Base-by-base conservation (phyloP, 2,329 filamentous ascomycete species). In the Talaromyces amestolkiae region DNA sequence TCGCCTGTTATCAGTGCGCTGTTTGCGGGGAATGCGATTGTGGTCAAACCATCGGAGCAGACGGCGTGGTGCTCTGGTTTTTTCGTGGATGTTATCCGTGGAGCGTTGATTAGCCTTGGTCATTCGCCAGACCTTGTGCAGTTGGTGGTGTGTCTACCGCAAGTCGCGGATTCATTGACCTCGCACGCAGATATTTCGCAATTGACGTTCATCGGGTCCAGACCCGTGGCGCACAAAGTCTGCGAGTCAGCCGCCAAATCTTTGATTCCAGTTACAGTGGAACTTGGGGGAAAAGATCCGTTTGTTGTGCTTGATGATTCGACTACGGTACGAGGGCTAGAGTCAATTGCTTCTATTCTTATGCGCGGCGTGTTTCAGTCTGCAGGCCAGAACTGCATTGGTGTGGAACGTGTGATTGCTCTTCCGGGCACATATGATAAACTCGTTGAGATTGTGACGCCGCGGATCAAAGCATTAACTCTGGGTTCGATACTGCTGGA, bases 381-480 rank as follows among this genome's bases (percentile, higher is more conserved):
- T 61, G 90, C 93, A 17, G 95, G 95, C 1, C 95, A 99, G 78
- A 99, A 99, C 80, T 99, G 95, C 79, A 94, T 99, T 74, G 95
- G 95, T 64, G 94, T 97, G 70, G 95, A 99, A 81, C 91, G 95
- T 64, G 89, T 98, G 73, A 89, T 98, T 70, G 92, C 90, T 27
- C 85, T 91, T 17, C 89, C 92, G 1, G 82, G 81, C n/a, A 84
- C 91, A 61, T 96, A 98, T 80, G 84, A 90, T 68, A 82, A 83
- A 64, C 85, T 99, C 24, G 80, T 97, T 61, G 78, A 83, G 5
- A 83, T 88, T 67, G 86, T 99, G 22, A 85, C 87, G 61, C 89
- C 91, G 11, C 89, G 90, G 67, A 91, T 98, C 69, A 83, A 84
- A 68, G 84, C 85, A 11, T 83, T 99, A 17, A 89, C 91, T 22